Conservation (phyloP, 257 asterid species). For the Penstemon eatonii region DNA sequence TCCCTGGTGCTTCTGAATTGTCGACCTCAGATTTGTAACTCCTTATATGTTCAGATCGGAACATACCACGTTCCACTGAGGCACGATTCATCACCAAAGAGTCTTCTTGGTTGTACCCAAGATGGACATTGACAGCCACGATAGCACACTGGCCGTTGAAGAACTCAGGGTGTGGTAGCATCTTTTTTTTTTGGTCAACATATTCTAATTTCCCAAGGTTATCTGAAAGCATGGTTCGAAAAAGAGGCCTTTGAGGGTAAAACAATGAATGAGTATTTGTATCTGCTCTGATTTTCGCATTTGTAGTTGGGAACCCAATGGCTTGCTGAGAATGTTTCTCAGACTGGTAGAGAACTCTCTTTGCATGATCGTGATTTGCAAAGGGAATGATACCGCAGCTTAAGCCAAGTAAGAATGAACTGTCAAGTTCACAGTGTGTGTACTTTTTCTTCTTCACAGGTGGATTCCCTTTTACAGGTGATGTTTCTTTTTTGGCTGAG, state of each 20-base stretch:
- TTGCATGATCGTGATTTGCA: slow-evolving; percentile 89
- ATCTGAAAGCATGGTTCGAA: slow-evolving; percentile 71
- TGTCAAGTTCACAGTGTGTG: slow-evolving; percentile 84
- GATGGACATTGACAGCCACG: slow-evolving; percentile 92
- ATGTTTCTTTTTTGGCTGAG: slow-evolving; percentile 51
- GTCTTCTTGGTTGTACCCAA: slow-evolving; percentile 94
- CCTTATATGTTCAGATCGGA: slow-evolving; percentile 79
- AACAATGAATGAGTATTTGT: slow-evolving; percentile 78
- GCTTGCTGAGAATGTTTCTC: slow-evolving; percentile 99
- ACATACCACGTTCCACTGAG: slow-evolving; percentile 95
- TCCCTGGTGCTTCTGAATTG: slow-evolving; percentile 47
- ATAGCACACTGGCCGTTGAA: slow-evolving; percentile 92
- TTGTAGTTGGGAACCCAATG: slow-evolving; percentile 77
- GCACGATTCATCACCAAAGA: slow-evolving; percentile 93
- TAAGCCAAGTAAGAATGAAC: slow-evolving; percentile 75
- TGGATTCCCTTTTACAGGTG: slow-evolving; percentile 33
- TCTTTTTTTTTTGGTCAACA: slow-evolving; percentile 49
- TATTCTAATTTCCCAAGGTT: slow-evolving; percentile 71
- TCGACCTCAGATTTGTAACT: slow-evolving; percentile 83
- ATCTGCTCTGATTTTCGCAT: slow-evolving; percentile 66
- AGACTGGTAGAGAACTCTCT: slow-evolving; percentile 85
- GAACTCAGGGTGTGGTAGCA: slow-evolving; percentile 80
- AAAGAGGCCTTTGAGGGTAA: slow-evolving; percentile 90
- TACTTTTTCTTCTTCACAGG: slow-evolving; percentile 30
- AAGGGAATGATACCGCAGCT: slow-evolving; percentile 92